Conservation (phyloP, 768 basidiomycete species). For the Leccinum incarnatum region DNA sequence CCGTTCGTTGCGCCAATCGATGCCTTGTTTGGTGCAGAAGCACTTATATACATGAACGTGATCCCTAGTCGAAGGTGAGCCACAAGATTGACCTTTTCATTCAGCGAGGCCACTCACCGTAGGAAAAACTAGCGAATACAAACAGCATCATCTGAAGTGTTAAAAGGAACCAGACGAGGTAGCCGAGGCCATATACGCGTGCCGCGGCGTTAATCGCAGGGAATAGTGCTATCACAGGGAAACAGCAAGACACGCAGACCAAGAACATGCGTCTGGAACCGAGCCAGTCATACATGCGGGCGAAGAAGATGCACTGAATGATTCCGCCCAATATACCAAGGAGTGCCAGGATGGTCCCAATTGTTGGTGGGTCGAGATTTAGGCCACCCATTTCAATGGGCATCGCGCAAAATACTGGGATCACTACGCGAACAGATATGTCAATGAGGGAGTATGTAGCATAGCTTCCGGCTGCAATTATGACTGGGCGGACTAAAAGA, state of each 20-base stretch:
- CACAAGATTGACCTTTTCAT: not conserved
- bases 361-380: conserved; percentile 25
- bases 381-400: conserved; percentile 32
- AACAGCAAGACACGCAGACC: conserved; percentile 42
- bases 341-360: conserved; percentile 27
- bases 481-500: conserved; percentile 49
- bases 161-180: conserved; percentile 48
- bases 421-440: conserved; percentile 53
- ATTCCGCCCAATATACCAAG: conserved; percentile 35
- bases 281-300: conserved; percentile 48
- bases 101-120: conserved; percentile 40
- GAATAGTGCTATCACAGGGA: conserved; percentile 46
- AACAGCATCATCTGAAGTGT: conserved; percentile 46
- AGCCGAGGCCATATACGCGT: conserved; percentile 37
- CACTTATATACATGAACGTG: conserved; percentile 66
- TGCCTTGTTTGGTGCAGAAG: conserved; percentile 63
- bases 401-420: conserved; percentile 33
- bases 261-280: conserved; percentile 61
- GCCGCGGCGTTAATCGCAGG: conserved; percentile 42
- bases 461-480: conserved; percentile 60
- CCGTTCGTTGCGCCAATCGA: conserved; percentile 78
- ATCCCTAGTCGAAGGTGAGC: conserved; percentile 41
- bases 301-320: conserved; percentile 62
- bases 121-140: conserved; percentile 47
- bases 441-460: conserved; percentile 59